Evolutionary conservation across 2,329 filamentous ascomycete species (phyloP).

Genomic region (Phialemoniopsis sp.): DNA sequence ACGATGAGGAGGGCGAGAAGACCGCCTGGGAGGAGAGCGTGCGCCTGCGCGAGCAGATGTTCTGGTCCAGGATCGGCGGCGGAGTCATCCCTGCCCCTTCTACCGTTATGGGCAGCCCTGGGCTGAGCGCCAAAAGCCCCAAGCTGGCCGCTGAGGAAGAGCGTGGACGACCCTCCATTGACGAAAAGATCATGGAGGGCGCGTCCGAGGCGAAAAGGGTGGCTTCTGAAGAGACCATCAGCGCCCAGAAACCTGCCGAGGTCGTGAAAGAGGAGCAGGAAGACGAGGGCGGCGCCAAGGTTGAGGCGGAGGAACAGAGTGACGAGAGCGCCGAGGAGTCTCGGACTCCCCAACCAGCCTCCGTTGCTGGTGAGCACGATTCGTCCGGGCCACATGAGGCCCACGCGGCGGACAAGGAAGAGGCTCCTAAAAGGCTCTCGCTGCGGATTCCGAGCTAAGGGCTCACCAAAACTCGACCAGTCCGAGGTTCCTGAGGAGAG

Average conservation of each 20-base stretch:
- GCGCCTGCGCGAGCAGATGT: slow-evolving; percentile 87
- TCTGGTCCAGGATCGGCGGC: slow-evolving; percentile 90
- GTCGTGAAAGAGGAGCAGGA: too few relatives aligned
- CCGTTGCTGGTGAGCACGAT: neutral
- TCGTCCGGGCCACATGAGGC: neutral
- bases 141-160: neutral
- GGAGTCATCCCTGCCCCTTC: slow-evolving; percentile 69
- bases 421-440: slow-evolving; percentile 1
- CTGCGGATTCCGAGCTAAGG: slow-evolving; percentile 1
- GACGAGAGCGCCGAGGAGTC: neutral
- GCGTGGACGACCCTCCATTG: neutral
- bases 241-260: too few relatives aligned
- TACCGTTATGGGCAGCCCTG: neutral
- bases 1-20: slow-evolving; percentile 79
- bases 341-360: neutral
- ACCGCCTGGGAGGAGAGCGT: slow-evolving; percentile 94
- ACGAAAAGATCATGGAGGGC: slow-evolving; percentile 1
- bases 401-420: neutral
- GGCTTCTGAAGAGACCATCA: neutral
- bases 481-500: too few relatives aligned
- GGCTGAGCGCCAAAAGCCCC: neutral
- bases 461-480: too few relatives aligned
- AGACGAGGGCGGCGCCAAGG: neutral
- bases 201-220: slow-evolving; percentile 1
- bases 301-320: neutral